These are phyloP conservation scores for Cucumis melo DNA, from an alignment of 306 rosid genomes.

Conservation along the genomic window DNA sequence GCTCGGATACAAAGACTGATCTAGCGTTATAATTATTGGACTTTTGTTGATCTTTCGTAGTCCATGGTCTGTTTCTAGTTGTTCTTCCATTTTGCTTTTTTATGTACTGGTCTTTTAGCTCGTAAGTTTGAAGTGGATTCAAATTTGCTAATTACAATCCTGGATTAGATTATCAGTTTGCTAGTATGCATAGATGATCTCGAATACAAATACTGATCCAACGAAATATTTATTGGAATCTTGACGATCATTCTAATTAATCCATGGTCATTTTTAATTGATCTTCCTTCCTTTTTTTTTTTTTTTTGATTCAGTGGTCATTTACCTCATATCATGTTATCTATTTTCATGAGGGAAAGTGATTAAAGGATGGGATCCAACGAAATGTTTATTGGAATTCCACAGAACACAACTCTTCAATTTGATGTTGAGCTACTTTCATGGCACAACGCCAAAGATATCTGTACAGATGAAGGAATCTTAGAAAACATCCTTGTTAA, in stretches of 20 bases:
- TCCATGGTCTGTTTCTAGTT: background rate
- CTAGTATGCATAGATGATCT: background rate
- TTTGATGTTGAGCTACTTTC: slow-evolving; percentile 70
- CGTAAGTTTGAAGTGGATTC: background rate
- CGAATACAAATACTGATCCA: background rate
- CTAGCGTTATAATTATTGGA: background rate
- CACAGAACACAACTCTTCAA: slow-evolving; percentile 68
- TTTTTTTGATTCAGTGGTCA: background rate
- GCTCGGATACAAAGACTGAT: background rate
- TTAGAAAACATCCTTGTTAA: slow-evolving; percentile 45
- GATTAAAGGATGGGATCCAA: slow-evolving; percentile 88
- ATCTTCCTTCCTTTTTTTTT: too few species aligned
- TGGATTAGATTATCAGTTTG: background rate
- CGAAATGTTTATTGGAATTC: too few species aligned
- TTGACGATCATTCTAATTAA: too few species aligned
- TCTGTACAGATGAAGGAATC: slow-evolving; percentile 69
- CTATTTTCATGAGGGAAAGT: slow-evolving; percentile 34
- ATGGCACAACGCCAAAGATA: slow-evolving; percentile 71
- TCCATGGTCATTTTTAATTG: background rate
- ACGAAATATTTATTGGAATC: background rate
- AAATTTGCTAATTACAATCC: background rate
- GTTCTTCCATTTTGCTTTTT: too few species aligned
- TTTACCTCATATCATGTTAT: background rate
- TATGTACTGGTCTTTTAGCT: too few species aligned
- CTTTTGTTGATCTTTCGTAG: too few species aligned